phyloP scores from a whole-genome alignment of 2,329 filamentous ascomycete species.

The Cladosporium sp. region DNA sequence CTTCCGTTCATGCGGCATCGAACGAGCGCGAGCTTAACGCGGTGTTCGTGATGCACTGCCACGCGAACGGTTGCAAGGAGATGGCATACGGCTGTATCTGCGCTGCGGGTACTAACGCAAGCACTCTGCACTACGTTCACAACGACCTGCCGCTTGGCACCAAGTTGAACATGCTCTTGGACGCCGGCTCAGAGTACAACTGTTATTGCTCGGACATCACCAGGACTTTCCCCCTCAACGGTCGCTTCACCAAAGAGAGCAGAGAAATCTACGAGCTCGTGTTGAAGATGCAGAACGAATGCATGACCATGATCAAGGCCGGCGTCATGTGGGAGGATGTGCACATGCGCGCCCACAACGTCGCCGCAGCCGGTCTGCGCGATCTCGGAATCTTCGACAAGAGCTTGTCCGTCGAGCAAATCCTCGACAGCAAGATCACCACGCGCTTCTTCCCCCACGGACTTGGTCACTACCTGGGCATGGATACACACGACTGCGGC shows the following conservation, averaged over 20 bases:
- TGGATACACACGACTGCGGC: slow-evolving; percentile 54
- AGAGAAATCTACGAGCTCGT: slow-evolving; percentile 64
- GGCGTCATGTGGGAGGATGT: slow-evolving; percentile 80
- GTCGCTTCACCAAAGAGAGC: slow-evolving; percentile 68
- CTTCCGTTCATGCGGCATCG: slow-evolving; percentile 59
- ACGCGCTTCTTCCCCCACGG: slow-evolving; percentile 55
- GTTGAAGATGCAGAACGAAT: slow-evolving; percentile 80
- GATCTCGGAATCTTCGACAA: slow-evolving; percentile 67
- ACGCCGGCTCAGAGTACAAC: slow-evolving; percentile 67
- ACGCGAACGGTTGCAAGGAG: slow-evolving; percentile 72
- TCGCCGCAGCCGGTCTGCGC: slow-evolving; percentile 79
- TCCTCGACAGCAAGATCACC: slow-evolving; percentile 47
- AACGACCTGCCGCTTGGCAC: slow-evolving; percentile 70
- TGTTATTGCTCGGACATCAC: slow-evolving; percentile 66
- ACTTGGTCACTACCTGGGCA: slow-evolving; percentile 53
- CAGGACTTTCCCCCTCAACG: slow-evolving; percentile 78
- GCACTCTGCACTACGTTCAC: slow-evolving; percentile 83
- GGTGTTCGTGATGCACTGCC: slow-evolving; percentile 73
- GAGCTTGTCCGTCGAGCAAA: slow-evolving; percentile 39
- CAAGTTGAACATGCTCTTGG: slow-evolving; percentile 78
- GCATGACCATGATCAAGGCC: slow-evolving; percentile 69
- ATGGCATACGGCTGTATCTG: slow-evolving; percentile 89
- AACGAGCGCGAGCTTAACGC: slow-evolving; percentile 86
- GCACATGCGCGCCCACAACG: slow-evolving; percentile 74
- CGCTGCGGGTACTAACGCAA: slow-evolving; percentile 74